Conservation (phyloP, 2,329 filamentous ascomycete species). For the Calcarisporium arbuscula region DNA sequence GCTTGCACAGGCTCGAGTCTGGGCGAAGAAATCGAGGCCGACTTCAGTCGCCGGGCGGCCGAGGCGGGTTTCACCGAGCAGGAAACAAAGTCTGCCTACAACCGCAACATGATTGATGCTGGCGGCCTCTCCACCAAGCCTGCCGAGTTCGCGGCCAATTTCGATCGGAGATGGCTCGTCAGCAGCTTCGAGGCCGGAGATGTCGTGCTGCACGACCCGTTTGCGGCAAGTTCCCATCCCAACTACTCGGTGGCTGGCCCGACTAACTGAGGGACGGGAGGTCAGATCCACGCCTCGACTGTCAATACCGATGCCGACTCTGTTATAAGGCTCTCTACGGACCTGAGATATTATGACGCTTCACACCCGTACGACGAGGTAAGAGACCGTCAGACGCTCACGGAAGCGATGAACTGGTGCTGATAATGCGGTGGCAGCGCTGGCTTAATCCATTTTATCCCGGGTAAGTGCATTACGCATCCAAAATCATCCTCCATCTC, state of each 20-base stretch:
- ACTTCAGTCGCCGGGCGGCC: slow-evolving; percentile 42
- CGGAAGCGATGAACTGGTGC: too few relatives aligned
- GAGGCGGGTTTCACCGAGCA: slow-evolving; percentile 43
- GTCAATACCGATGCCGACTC: slow-evolving; percentile 46
- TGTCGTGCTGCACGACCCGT: slow-evolving; percentile 31
- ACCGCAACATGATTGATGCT: slow-evolving; percentile 52
- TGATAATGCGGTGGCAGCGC: too few relatives aligned
- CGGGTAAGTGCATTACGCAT: too few relatives aligned
- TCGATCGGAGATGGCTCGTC: slow-evolving; percentile 29
- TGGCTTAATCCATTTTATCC: too few relatives aligned
- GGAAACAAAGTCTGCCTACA: slow-evolving; percentile 45
- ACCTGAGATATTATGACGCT: slow-evolving; percentile 48
- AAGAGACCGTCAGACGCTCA: too few relatives aligned
- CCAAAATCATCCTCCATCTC: too few relatives aligned
- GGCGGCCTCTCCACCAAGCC: slow-evolving; percentile 47
- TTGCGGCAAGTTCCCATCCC: slow-evolving; percentile 19
- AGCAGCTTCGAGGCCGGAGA: slow-evolving; percentile 33
- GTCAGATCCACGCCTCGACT: slow-evolving; percentile 51
- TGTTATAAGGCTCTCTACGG: slow-evolving; percentile 48
- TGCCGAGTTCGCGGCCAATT: too few relatives aligned
- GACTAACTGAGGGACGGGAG: too few relatives aligned
- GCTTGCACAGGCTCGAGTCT: slow-evolving; percentile 20
- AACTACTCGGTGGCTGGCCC: too few relatives aligned
- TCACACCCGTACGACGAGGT: slow-evolving; percentile 44
- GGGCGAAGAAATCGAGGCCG: slow-evolving; percentile 42